These are phyloP conservation scores for Zelonia costaricensis DNA, from an alignment of 208 protist species.

Conservation along the genomic window DNA sequence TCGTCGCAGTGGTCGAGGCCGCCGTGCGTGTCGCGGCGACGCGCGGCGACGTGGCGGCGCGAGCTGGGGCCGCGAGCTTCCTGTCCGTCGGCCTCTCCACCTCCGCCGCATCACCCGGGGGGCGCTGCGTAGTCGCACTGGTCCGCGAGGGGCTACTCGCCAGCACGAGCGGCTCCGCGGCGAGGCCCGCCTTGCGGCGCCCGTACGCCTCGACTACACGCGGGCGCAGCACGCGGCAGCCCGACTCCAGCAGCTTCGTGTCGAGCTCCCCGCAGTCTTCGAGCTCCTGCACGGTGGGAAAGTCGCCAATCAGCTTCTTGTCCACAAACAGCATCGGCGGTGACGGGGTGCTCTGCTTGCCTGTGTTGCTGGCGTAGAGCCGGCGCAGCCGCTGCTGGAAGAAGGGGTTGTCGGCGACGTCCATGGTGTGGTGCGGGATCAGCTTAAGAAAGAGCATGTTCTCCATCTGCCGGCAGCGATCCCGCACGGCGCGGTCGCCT, in stretches of 20 bases:
- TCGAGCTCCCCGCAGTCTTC: conserved; percentile 66
- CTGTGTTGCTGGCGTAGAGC: conserved; percentile 36
- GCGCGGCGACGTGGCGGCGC: background rate
- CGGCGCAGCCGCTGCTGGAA: conserved; percentile 46
- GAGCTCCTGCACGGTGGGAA: conserved; percentile 62
- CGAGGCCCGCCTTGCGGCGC: conserved; percentile 4
- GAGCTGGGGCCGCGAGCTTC: background rate
- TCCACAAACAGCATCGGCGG: conserved; percentile 73
- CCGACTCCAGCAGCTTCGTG: conserved; percentile 35
- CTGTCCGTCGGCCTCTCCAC: background rate
- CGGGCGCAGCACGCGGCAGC: conserved; percentile 28
- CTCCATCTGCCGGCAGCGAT: conserved; percentile 52
- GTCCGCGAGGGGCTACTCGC: background rate
- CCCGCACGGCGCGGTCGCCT: conserved; percentile 48
- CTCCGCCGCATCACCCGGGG: background rate
- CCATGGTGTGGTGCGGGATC: conserved; percentile 62
- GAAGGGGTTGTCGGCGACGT: conserved; percentile 64
- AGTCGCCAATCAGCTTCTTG: conserved; percentile 50
- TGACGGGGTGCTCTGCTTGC: conserved; percentile 17
- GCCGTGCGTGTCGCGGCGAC: background rate
- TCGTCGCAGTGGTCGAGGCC: background rate
- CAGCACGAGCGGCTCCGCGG: conserved; percentile 6
- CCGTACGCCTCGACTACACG: conserved; percentile 13
- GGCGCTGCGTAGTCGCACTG: too few species aligned
- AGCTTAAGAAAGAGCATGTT: conserved; percentile 67